Base-by-base conservation (phyloP, 768 basidiomycete species). In the Russula virescens region DNA sequence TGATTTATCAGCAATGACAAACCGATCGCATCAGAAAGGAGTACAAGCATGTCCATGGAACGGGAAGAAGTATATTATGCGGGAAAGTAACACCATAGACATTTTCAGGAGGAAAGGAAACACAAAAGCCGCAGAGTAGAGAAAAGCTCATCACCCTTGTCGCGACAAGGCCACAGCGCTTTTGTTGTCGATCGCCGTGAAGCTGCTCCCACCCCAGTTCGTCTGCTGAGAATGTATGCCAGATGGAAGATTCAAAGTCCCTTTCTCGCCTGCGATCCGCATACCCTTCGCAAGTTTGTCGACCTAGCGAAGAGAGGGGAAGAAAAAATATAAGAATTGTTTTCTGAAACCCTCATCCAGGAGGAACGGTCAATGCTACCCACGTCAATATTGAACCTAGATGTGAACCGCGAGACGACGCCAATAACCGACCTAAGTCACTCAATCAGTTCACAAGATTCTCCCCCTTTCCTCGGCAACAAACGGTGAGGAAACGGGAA, bases 151-250 rank as follows among this genome's bases (percentile, higher is more conserved):
- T 18, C 42, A 16, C 18, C 57, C 56, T 63, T 47, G 59, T 34
- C 11, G 38, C 10, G 64, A 56, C 51, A 65, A 45, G 52, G 52
- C 52, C 9, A 63, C 1, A 0, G 64, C 56, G 13, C 40, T 50
- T 19, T 49, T 34, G 51, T 88, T 89, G 6, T 69, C 70, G 48
- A 89, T 76, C n/a, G 82, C n/a, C 1, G 83, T 86, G 62, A 82
- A 88, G 50, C 67, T 70, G 0, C 72, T 71, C 8, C 68, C 78
- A 1, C 74, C 74, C 45, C 71, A 69, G 3, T 75, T 79, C 31
- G 59, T 70, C 68, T 79, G 77, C 16, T 72, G 73, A 3, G 84
- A 79, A 1, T 73, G 69, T 0, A 77, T 79, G 21, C 71, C 71
- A 19, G 79, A 47, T 0, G 83, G 80, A 11, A 89, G 73, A 1